Evolutionary conservation across 345 rosid genomes (phyloP).

Genomic region (Reutealis trisperma): DNA sequence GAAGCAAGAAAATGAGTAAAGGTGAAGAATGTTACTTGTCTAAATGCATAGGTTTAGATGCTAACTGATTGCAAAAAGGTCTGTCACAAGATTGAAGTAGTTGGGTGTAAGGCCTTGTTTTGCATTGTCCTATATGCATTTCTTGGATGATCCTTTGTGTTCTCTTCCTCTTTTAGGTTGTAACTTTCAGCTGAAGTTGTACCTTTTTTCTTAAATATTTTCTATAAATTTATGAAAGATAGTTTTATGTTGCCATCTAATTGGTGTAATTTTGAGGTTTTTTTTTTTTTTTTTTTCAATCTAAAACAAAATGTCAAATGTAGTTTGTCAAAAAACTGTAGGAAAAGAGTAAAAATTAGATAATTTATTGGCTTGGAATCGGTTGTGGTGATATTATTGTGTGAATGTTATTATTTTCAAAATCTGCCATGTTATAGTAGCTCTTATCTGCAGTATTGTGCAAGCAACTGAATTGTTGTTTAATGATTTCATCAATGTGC

Average conservation of each 20-base stretch:
- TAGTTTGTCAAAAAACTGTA: neutral
- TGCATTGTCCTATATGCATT: too few relatives aligned
- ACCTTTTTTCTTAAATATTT: neutral
- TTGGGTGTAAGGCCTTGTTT: too few relatives aligned
- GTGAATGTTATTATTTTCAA: neutral
- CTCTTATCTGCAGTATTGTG: neutral
- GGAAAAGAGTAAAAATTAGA: neutral
- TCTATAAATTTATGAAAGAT: neutral
- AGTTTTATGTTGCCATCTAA: neutral
- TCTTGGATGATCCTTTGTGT: too few relatives aligned
- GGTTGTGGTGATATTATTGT: neutral
- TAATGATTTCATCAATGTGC: slow-evolving; percentile 22
- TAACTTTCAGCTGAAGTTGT: neutral
- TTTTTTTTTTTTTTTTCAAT: neutral
- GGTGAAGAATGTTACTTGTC: too few relatives aligned
- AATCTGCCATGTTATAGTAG: neutral
- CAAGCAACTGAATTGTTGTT: neutral
- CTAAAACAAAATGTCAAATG: neutral
- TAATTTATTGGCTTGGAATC: neutral
- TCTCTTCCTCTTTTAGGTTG: neutral
- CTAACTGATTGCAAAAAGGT: too few relatives aligned
- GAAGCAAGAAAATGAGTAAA: too few relatives aligned
- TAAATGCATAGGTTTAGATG: too few relatives aligned
- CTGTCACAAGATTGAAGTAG: too few relatives aligned
- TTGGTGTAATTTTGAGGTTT: neutral